Evolutionary conservation across 2,329 filamentous ascomycete species (phyloP).

Genomic region (Davidsoniella virescens): DNA sequence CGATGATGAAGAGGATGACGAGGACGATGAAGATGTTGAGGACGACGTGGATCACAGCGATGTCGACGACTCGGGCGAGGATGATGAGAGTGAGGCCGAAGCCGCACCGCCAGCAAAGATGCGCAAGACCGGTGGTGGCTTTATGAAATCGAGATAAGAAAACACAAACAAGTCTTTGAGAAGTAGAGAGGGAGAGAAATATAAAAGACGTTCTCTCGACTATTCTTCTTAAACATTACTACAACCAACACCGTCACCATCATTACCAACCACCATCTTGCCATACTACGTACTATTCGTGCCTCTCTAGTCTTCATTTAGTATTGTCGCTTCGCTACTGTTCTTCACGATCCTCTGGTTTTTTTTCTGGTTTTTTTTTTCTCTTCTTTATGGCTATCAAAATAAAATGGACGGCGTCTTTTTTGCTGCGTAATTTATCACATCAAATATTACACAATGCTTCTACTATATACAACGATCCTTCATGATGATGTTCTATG

Average conservation of each 20-base stretch:
- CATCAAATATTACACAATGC: no score
- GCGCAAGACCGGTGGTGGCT: conserved; percentile 24
- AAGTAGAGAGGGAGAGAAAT: not conserved
- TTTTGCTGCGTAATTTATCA: conserved; percentile 3
- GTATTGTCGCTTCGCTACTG: not conserved
- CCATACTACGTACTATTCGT: not conserved
- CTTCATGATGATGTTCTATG: no score
- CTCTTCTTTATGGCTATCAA: conserved; percentile 7
- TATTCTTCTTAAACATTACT: not conserved
- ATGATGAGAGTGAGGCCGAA: conserved; percentile 36
- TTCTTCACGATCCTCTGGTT: not conserved
- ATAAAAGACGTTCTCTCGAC: not conserved
- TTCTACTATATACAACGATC: no score
- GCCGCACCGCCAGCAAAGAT: conserved; percentile 31
- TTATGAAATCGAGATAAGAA: conserved; percentile 23
- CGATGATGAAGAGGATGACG: conserved; percentile 28
- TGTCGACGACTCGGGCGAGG: conserved; percentile 38
- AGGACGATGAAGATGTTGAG: conserved; percentile 35
- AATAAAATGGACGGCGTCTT: conserved; percentile 9
- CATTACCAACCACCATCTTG: no score
- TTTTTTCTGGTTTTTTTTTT: not conserved
- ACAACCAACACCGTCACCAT: not conserved
- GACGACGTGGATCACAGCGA: conserved; percentile 46
- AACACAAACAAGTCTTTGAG: no score
- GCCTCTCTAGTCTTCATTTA: conserved; percentile 2